Evolutionary conservation across 805 yeast genomes (phyloP).

Genomic region (Candida piceae): DNA sequence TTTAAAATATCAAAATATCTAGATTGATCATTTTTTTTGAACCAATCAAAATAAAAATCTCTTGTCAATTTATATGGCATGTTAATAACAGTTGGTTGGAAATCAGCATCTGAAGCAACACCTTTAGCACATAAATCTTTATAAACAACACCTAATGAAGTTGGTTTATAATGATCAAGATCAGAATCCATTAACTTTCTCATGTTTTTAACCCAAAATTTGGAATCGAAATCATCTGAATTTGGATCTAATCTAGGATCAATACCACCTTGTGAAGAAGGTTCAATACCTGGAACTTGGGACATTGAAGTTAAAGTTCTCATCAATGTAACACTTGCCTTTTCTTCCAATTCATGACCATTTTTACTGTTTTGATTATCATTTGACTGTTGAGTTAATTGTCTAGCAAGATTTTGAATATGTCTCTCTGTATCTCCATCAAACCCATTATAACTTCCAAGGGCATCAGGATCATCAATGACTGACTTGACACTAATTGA

Average conservation of each 20-base stretch:
- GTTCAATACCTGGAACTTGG: constrained; percentile 44
- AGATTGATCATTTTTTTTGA: constrained; percentile 25
- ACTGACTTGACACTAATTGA: constrained; percentile 17
- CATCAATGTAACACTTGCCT: constrained; percentile 18
- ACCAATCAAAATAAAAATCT: constrained; percentile 22
- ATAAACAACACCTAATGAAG: constrained; percentile 56
- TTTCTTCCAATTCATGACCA: constrained; percentile 1
- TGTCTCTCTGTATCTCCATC: constrained; percentile 23
- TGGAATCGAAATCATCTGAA: constrained; percentile 51
- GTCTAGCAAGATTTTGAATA: constrained; percentile 39
- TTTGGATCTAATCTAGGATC: constrained; percentile 53
- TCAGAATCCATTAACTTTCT: constrained; percentile 48
- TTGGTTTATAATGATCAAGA: constrained; percentile 59
- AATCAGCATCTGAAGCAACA: constrained; percentile 62
- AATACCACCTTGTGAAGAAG: constrained; percentile 24
- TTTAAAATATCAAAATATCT: constrained; percentile 49
- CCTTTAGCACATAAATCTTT: constrained; percentile 57
- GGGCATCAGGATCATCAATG: constrained; percentile 7
- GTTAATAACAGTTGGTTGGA: constrained; percentile 54
- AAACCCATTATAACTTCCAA: constrained; percentile 8
- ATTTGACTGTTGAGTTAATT: constrained; percentile 22
- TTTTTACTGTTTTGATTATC: constrained; percentile 1
- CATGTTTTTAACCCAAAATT: constrained; percentile 64
- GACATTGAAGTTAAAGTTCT: constrained; percentile 45
- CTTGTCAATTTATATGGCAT: constrained; percentile 30